Evolutionary conservation across 805 yeast species (phyloP), one percentile per base, ranked within the genome.

Genomic region (Ogataea ganodermae): DNA sequence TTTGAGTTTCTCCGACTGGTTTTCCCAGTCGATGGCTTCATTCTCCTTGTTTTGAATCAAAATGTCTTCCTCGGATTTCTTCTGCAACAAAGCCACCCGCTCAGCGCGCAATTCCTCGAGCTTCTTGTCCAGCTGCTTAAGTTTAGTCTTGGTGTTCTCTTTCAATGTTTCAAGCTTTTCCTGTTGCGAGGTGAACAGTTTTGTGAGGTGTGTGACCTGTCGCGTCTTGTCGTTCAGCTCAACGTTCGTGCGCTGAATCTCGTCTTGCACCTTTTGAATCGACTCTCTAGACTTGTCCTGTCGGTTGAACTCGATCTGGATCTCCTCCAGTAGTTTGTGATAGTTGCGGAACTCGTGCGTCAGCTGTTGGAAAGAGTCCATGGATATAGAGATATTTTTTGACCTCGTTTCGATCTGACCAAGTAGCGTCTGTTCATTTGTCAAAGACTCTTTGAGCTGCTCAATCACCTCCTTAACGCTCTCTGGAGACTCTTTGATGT

Each of bases 401-500:
- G 78, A 72, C 51, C 77, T 71, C 12, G 50, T 44, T 52, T 83
- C 86, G 23, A 78, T 58, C 1, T 68, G 67, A 22, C 63, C 60
- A 30, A 80, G 57, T 4, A 61, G 60, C 6, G 61, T 58, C 41
- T 72, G 68, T 49, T 75, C 80, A 3, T 59, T 57, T 9, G 67
- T 65, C 20, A 82, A 68, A 6, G 79, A 71, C 17, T 59, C 61
- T 40, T 72, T 69, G 63, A 86, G 68, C 45, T 81, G 84, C 4
- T 71, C 67, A 18, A 84, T 82, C 18, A 79, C 72, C 50, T 73
- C 73, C 24, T 69, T 68, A 20, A 86, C 67, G 30, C 76, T 74
- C 32, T 74, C 78, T 10, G 86, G 81, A 24, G 86, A 80, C 35
- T 83, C 83, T 32, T 78, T 74, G 3, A 83, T 72, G 56, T 84